Conservation (phyloP, 352 stramenopile genomes). For the Thalassiosira mediterranea region DNA sequence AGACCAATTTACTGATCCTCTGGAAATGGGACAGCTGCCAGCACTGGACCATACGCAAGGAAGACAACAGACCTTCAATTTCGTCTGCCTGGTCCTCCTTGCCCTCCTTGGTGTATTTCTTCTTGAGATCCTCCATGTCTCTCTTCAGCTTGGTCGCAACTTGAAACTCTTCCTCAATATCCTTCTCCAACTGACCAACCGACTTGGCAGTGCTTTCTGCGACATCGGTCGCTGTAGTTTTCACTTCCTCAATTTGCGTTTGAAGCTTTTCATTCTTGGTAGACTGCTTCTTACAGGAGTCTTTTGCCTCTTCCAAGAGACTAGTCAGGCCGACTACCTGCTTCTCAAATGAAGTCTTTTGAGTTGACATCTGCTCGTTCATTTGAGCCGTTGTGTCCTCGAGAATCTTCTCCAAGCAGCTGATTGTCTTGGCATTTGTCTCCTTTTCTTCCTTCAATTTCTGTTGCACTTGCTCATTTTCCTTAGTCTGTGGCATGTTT, state of each 20-base stretch:
- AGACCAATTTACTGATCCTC: slow-evolving; percentile 22
- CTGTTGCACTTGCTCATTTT: slow-evolving; percentile 1
- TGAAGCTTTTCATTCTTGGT: slow-evolving; percentile 22
- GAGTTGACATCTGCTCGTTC: slow-evolving; percentile 6
- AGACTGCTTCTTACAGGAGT: background rate
- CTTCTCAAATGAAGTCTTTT: slow-evolving; percentile 8
- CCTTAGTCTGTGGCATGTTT: no score
- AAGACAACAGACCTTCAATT: slow-evolving; percentile 6
- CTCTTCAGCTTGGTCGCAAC: slow-evolving; percentile 15
- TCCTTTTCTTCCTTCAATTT: slow-evolving; percentile 8
- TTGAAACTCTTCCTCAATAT: slow-evolving; percentile 20
- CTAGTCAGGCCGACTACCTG: slow-evolving; percentile 6
- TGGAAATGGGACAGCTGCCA: slow-evolving; percentile 20
- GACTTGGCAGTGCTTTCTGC: background rate
- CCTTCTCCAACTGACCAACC: slow-evolving; percentile 18
- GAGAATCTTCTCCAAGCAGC: background rate
- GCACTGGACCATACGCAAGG: slow-evolving; percentile 19
- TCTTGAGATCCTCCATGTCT: slow-evolving; percentile 10
- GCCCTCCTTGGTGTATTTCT: background rate
- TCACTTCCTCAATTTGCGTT: slow-evolving; percentile 10
- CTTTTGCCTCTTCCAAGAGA: slow-evolving; percentile 3
- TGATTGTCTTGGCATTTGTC: background rate
- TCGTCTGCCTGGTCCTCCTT: background rate
- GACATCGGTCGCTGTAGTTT: background rate
- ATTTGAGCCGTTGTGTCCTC: slow-evolving; percentile 3